A percentile compares a stretch with the other conserved stretches of the same genome.
These are phyloP conservation scores for Ceratocystis destructans DNA, from an alignment of 2,329 filamentous ascomycete genomes.

Conservation along the genomic window DNA sequence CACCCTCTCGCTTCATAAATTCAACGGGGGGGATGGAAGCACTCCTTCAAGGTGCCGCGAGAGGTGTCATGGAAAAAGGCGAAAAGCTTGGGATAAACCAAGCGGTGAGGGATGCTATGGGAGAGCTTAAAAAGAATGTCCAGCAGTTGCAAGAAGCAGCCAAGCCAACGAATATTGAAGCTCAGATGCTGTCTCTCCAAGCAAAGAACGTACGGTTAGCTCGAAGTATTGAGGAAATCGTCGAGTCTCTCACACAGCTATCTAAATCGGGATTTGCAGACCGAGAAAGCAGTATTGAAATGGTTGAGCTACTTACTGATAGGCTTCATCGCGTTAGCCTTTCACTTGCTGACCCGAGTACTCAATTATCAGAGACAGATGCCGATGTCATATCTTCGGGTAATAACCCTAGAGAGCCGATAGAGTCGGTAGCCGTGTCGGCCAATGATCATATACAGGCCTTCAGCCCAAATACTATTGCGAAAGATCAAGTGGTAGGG, in stretches of 20 bases:
- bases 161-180: conserved; percentile 7
- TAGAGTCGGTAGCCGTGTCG: background rate
- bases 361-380: background rate
- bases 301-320: conserved; percentile 45
- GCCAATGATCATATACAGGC: background rate
- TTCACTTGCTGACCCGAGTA: conserved; percentile 44
- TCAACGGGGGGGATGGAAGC: conserved; percentile 50
- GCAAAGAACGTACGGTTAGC: conserved; percentile 53
- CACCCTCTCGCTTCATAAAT: conserved; percentile 39
- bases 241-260: conserved; percentile 47
- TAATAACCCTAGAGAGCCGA: background rate
- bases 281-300: conserved; percentile 36
- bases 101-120: conserved; percentile 66
- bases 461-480: background rate
- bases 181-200: conserved; percentile 35
- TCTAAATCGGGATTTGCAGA: conserved; percentile 39
- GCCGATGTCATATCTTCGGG: background rate
- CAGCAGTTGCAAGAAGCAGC: conserved; percentile 28
- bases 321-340: conserved; percentile 52
- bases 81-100: conserved; percentile 70
- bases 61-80: conserved; percentile 56
- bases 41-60: conserved; percentile 62
- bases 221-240: conserved; percentile 52
- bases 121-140: conserved; percentile 65
- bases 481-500: background rate